Evolutionary conservation across 75 land plant genomes (phyloP), one percentile per base, ranked within the genome.

Genomic region (Chamaecyparis obtusa): DNA sequence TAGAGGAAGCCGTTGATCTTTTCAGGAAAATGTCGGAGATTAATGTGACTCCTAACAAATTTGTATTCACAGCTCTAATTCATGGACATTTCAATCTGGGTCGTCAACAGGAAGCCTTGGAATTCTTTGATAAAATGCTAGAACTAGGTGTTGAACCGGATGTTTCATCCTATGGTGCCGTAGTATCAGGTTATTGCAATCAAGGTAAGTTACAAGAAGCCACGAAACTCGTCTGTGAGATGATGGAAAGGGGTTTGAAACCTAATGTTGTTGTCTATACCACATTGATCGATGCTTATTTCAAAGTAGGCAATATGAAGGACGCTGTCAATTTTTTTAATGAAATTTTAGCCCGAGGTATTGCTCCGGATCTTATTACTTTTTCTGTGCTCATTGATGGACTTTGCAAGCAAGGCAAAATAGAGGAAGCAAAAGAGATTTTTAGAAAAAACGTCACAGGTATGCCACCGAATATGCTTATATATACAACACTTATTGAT

Each of bases 401-500:
- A 21, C 88, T 94, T 79, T 93, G 94, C 89, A 91, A 91, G 87
- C 41, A 46, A 43, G 93, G 93, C 13, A 48, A 84, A 30, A 82
- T 93, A 46, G 56, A 69, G 15, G 93, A 92, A 69, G 95, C 94
- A 85, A 84, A 78, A 30, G 39, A 54, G 24, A 55, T 90, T 89
- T 90, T 94, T 83, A 87, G 85, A 49, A 91, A 91, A 93, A 78
- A 84, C 13, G 86, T 83, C 3, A 39, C 84, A 41, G 93, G 92
- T 15, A 76, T 93, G 69, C 85, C 84, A 72, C 96, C 96, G 14
- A 94, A 95, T 89, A 88, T 89, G 14, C 77, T 89, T 14, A 90
- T 90, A 72, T 95, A 91, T 88, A 94, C 96, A 35, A 75, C 93
- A 11, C 85, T 95, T 17, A 89, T 95, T 83, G 89, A 91, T 84